A percentile compares a stretch with the other conserved stretches of the same genome.
Conservation (phyloP, 2,329 filamentous ascomycete genomes). For the Amylocarpus encephaloides region DNA sequence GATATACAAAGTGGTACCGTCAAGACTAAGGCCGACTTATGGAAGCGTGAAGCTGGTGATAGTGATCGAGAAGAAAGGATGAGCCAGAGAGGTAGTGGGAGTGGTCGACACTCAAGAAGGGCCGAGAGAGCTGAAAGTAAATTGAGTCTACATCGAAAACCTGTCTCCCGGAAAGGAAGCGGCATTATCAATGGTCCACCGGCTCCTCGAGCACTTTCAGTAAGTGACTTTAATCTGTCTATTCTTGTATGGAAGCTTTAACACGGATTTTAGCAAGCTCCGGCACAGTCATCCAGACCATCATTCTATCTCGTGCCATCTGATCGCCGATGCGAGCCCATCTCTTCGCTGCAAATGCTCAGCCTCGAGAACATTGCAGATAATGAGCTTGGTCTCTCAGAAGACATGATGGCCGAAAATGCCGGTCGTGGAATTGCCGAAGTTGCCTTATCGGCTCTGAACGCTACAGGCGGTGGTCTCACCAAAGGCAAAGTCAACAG, state of each 20-base stretch:
- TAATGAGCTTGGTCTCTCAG: conserved; percentile 77
- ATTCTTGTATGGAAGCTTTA: conserved; percentile 7
- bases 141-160: conserved; percentile 28
- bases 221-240: conserved; percentile 14
- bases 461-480: conserved; percentile 33
- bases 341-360: conserved; percentile 76
- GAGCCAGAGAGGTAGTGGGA: conserved; percentile 30
- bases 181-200: conserved; percentile 19
- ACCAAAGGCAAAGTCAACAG: conserved; percentile 33
- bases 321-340: conserved; percentile 52
- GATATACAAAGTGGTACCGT: conserved; percentile 44
- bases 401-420: conserved; percentile 89
- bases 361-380: conserved; percentile 89
- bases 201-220: conserved; percentile 22
- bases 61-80: conserved; percentile 31
- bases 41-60: conserved; percentile 72
- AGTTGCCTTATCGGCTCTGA: conserved; percentile 65
- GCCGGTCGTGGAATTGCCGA: conserved; percentile 84
- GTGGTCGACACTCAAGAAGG: conserved; percentile 35
- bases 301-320: conserved; percentile 48
- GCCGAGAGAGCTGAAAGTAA: conserved; percentile 33
- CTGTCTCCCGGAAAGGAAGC: conserved; percentile 31
- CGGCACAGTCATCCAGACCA: conserved; percentile 22
- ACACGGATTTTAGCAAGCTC: conserved; percentile 17
- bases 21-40: conserved; percentile 34